Evolutionary conservation across 2,329 filamentous ascomycete genomes (phyloP).

Genomic region (Trichoderma lentiforme): DNA sequence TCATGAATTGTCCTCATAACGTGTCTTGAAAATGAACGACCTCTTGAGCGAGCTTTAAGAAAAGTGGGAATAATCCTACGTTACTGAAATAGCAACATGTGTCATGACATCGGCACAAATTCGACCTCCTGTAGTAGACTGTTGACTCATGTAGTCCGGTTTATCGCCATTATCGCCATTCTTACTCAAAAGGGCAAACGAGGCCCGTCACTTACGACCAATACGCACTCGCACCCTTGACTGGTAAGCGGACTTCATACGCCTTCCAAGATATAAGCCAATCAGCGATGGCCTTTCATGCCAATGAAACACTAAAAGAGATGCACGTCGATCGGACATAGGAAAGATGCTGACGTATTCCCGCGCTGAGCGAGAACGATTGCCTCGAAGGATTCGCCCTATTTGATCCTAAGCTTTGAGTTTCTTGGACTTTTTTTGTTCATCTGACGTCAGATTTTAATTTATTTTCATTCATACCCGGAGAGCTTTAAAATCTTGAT

Average conservation of each 20-base stretch:
- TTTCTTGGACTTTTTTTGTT: neutral
- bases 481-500: neutral
- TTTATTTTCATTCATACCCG: neutral
- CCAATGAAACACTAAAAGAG: neutral
- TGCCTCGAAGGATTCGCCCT: neutral
- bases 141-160: neutral
- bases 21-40: fast-evolving
- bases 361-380: neutral
- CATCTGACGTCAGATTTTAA: neutral
- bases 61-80: neutral
- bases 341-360: neutral
- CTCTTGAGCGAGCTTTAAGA: neutral
- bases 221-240: neutral
- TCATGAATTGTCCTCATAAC: neutral
- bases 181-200: neutral
- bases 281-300: neutral
- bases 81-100: neutral
- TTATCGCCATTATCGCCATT: neutral
- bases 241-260: neutral
- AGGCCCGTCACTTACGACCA: neutral
- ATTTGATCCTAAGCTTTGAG: neutral
- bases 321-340: neutral
- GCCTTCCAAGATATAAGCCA: neutral
- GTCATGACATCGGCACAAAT: neutral
- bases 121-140: neutral